A percentile compares a stretch with the other conserved stretches of the same genome.
Evolutionary conservation across 2,329 filamentous ascomycete genomes (phyloP).

Genomic region (Pseudogymnoascus sp.): DNA sequence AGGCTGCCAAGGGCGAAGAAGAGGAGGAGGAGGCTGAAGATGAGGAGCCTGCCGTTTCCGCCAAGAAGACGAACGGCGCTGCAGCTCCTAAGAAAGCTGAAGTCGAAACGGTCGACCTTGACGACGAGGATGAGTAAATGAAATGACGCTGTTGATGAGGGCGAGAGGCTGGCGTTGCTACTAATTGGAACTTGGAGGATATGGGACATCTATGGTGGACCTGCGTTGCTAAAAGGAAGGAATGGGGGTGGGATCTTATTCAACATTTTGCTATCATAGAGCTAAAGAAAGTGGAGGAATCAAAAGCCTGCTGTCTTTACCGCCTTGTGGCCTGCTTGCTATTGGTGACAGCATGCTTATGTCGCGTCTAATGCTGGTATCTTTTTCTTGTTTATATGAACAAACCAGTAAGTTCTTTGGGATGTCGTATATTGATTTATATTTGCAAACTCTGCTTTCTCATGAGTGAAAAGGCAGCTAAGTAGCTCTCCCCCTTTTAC

Average conservation of each 20-base stretch:
- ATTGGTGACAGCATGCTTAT: not conserved
- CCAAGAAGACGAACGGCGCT: conserved; percentile 1
- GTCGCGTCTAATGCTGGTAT: not conserved
- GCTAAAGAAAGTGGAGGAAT: not conserved
- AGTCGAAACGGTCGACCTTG: not conserved
- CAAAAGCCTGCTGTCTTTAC: not conserved
- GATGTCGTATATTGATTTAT: not conserved
- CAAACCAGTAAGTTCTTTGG: not conserved
- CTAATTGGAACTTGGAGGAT: not conserved
- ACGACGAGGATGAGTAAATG: conserved; percentile 9
- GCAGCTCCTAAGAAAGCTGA: not conserved
- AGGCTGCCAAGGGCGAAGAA: conserved; percentile 9
- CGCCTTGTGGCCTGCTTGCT: not conserved
- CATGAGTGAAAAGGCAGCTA: not conserved
- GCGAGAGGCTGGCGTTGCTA: not conserved
- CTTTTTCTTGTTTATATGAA: not conserved
- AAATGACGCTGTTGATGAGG: not conserved
- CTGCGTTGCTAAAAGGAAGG: conserved; percentile 1
- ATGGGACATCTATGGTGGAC: not conserved
- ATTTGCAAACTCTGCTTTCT: not conserved
- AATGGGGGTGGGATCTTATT: not conserved
- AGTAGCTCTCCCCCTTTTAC: not conserved
- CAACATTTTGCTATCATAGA: conserved; percentile 3
- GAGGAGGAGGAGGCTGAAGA: not conserved
- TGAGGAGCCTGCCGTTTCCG: not conserved